Conservation (phyloP, 2,329 filamentous ascomycete species). For the Alternaria incomplexa region DNA sequence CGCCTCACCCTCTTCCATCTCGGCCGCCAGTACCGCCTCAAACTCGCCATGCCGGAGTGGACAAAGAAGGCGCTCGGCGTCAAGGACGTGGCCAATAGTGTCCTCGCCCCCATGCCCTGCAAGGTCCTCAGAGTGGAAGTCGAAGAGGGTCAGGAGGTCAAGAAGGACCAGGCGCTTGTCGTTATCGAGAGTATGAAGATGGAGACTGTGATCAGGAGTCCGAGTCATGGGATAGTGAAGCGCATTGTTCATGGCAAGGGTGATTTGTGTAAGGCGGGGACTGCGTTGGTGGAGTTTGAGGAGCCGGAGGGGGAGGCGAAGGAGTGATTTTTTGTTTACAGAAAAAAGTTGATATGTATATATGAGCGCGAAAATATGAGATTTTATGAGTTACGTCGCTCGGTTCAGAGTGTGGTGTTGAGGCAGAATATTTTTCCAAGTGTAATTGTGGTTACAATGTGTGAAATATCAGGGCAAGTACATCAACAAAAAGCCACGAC, state of each 20-base stretch:
- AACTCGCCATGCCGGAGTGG: constrained; percentile 71
- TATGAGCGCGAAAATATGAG: background rate
- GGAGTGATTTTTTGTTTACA: background rate
- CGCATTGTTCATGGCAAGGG: constrained; percentile 58
- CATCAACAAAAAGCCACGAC: background rate
- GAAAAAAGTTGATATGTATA: background rate
- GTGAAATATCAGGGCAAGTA: background rate
- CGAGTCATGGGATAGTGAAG: constrained; percentile 55
- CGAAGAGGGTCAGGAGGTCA: constrained; percentile 77
- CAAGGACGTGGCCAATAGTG: constrained; percentile 80
- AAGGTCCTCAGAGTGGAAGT: constrained; percentile 94
- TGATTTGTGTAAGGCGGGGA: constrained; percentile 54
- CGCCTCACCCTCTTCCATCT: constrained; percentile 79
- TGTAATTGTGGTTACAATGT: too few relatives aligned
- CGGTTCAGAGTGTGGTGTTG: background rate
- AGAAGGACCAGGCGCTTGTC: constrained; percentile 84
- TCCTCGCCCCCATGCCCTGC: constrained; percentile 95
- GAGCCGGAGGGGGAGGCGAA: constrained; percentile 17
- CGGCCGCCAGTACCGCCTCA: constrained; percentile 64
- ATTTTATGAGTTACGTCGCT: background rate
- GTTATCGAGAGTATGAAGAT: constrained; percentile 67
- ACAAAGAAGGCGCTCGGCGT: constrained; percentile 84
- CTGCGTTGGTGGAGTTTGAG: constrained; percentile 46
- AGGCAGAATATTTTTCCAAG: background rate
- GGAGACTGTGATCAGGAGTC: constrained; percentile 62